A percentile compares a stretch with the other conserved stretches of the same genome.
Conservation (phyloP, 1,284 basidiomycete genomes). For the Rhodotorula glutinis region DNA sequence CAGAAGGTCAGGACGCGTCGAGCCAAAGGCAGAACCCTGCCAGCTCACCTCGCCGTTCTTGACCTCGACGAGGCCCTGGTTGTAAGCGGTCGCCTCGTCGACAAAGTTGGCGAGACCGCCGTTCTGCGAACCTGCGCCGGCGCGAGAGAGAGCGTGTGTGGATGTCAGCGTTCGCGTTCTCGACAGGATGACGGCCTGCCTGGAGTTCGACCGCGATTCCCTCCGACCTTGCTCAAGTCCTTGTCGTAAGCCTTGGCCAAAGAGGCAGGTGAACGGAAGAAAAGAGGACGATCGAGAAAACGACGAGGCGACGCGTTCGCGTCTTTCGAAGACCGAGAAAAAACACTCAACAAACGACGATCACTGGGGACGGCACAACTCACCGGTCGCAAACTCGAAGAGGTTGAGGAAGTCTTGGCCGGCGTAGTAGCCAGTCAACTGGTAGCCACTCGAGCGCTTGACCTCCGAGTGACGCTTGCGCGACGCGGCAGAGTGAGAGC, state of each 20-base stretch:
- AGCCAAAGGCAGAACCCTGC: too few species aligned
- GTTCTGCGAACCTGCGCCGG: conserved; percentile 2
- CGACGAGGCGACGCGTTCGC: background rate
- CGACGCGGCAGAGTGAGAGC: background rate
- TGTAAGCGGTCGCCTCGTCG: conserved; percentile 4
- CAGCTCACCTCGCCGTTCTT: conserved; percentile 14
- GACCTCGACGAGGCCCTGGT: conserved; percentile 15
- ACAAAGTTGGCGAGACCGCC: conserved; percentile 22
- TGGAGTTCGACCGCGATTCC: too few species aligned
- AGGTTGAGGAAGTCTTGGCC: conserved; percentile 19
- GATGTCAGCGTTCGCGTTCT: too few species aligned
- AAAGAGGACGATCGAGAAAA: background rate
- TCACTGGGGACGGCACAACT: background rate
- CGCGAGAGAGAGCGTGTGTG: too few species aligned
- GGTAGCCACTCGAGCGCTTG: conserved; percentile 12
- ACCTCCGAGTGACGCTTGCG: conserved; percentile 1
- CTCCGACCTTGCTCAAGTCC: too few species aligned
- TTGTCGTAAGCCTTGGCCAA: too few species aligned
- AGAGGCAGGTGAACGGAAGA: too few species aligned
- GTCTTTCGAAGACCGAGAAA: background rate
- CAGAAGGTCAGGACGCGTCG: background rate
- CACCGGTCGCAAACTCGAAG: conserved; percentile 11
- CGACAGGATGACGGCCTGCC: too few species aligned
- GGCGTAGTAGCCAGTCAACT: conserved; percentile 8
- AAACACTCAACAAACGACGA: background rate